Conservation (phyloP, 2,329 filamentous ascomycete species). For the Lizonia empirigonia region DNA sequence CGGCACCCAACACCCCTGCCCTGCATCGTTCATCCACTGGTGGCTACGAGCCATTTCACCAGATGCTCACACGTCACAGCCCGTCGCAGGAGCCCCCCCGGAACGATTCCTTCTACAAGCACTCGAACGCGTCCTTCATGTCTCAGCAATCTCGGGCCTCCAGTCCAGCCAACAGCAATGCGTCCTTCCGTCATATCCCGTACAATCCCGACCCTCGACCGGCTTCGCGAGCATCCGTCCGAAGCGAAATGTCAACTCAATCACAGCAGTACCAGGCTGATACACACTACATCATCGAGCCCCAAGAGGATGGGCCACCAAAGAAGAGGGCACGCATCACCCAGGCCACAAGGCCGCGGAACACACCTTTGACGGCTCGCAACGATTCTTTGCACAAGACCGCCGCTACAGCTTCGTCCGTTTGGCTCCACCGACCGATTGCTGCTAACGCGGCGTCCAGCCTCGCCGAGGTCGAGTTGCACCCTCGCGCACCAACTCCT, state of each 20-base stretch:
- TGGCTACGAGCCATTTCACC: conserved; percentile 45
- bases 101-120: conserved; percentile 38
- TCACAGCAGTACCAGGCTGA: conserved; percentile 27
- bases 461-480: conserved; percentile 66
- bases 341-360: conserved; percentile 73
- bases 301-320: conserved; percentile 59
- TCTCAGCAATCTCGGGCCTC: conserved; percentile 49
- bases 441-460: conserved; percentile 57
- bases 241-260: conserved; percentile 35
- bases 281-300: conserved; percentile 33
- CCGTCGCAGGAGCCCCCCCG: conserved; percentile 32
- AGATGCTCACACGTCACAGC: conserved; percentile 45
- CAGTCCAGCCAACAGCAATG: conserved; percentile 53
- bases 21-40: conserved; percentile 31
- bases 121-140: conserved; percentile 33
- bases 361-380: conserved; percentile 71
- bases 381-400: conserved; percentile 85
- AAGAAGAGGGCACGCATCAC: conserved; percentile 83
- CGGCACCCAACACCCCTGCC: conserved; percentile 22
- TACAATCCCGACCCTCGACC: conserved; percentile 44
- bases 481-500: conserved; percentile 78
- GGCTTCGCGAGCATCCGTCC: conserved; percentile 47
- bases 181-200: conserved; percentile 44
- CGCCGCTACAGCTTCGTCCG: conserved; percentile 85
- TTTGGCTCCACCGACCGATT: conserved; percentile 81